A percentile compares a stretch with the other conserved stretches of the same genome.
Evolutionary conservation across 2,329 filamentous ascomycete genomes (phyloP).

Genomic region (Simplicillium sp.): DNA sequence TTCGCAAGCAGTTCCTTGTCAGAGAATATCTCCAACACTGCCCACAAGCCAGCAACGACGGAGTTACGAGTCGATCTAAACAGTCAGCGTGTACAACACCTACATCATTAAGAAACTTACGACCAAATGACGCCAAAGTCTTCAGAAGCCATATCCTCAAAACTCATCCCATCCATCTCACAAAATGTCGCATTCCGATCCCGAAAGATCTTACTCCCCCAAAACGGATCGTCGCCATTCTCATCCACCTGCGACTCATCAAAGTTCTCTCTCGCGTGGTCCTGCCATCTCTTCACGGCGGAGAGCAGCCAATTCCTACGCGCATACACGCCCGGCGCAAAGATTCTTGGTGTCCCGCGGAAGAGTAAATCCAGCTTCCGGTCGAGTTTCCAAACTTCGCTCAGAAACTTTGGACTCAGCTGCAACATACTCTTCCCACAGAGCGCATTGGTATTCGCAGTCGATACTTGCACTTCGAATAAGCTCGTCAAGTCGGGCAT

Average conservation of each 20-base stretch:
- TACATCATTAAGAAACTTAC: neutral
- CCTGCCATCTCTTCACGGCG: neutral
- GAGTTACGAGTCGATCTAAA: neutral
- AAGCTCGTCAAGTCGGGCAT: neutral
- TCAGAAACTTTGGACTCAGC: neutral
- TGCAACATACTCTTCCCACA: neutral
- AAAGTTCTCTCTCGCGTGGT: neutral
- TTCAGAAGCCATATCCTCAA: neutral
- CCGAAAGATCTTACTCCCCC: constrained; percentile 1
- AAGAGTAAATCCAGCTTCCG: neutral
- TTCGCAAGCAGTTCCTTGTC: neutral
- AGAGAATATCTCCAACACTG: neutral
- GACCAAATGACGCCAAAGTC: constrained; percentile 1
- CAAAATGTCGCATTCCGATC: neutral
- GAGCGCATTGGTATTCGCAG: neutral
- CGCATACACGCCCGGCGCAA: neutral
- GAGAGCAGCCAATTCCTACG: neutral
- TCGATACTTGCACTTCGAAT: neutral
- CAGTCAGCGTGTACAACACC: neutral
- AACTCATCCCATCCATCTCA: neutral
- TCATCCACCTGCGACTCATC: neutral
- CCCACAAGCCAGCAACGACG: neutral
- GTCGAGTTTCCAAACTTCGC: neutral
- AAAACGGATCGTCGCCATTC: constrained; percentile 1
- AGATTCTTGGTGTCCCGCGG: neutral